Conservation (phyloP, 2,329 filamentous ascomycete species). For the Gaeumannomyces sp. region DNA sequence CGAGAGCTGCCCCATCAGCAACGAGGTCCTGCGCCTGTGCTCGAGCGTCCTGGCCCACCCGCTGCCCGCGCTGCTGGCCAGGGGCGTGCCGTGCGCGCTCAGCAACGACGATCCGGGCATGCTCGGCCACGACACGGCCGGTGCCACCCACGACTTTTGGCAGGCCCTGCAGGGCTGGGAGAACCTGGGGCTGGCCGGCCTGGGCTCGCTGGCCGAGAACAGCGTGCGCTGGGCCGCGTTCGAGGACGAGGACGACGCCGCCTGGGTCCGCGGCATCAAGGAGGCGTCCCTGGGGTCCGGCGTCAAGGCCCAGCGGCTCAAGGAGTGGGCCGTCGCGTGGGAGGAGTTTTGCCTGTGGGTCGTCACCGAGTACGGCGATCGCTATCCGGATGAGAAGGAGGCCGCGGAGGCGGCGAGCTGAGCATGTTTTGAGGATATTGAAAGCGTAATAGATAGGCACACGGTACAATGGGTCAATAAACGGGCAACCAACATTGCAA, state of each 20-base stretch:
- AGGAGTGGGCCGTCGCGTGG: constrained; percentile 75
- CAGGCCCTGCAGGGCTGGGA: constrained; percentile 87
- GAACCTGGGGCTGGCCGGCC: constrained; percentile 78
- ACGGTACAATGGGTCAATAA: too few species aligned
- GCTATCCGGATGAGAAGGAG: constrained; percentile 43
- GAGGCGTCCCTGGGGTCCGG: constrained; percentile 67
- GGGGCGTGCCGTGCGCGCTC: constrained; percentile 76
- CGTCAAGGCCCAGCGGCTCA: constrained; percentile 64
- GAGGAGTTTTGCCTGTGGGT: constrained; percentile 91
- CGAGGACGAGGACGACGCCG: constrained; percentile 65
- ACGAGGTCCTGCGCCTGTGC: constrained; percentile 50
- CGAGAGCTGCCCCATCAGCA: constrained; percentile 86
- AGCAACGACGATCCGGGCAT: constrained; percentile 91
- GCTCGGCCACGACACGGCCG: constrained; percentile 73
- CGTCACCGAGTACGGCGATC: constrained; percentile 65
- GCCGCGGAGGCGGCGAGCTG: background rate
- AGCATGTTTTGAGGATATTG: background rate
- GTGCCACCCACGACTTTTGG: constrained; percentile 92
- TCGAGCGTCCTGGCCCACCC: constrained; percentile 36
- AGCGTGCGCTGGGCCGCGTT: constrained; percentile 86
- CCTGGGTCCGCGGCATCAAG: constrained; percentile 68
- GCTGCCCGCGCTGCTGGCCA: constrained; percentile 74
- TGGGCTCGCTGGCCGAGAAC: constrained; percentile 86
- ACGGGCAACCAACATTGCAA: too few species aligned
- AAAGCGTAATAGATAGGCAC: background rate